phyloP scores from a whole-genome alignment of 2,329 filamentous ascomycete genomes.

The Fusarium sp. region DNA sequence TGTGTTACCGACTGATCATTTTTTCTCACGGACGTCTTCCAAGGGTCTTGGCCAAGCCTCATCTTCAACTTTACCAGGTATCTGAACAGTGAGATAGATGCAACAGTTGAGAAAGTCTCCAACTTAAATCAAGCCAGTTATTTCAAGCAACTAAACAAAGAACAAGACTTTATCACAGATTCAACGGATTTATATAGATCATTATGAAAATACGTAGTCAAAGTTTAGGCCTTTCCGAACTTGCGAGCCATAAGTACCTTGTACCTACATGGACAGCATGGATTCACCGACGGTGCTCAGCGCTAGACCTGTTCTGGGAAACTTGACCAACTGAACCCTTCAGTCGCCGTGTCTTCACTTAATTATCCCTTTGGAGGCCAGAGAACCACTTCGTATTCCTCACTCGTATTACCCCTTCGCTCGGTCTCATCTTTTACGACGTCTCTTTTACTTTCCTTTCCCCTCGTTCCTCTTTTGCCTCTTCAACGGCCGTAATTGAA shows the following conservation, averaged over 20 bases:
- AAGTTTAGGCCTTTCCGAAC: background rate
- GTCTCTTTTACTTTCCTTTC: constrained; percentile 16
- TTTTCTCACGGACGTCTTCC: background rate
- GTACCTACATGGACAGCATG: background rate
- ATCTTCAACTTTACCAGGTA: background rate
- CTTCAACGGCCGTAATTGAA: background rate
- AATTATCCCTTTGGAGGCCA: constrained; percentile 40
- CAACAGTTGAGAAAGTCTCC: too few species aligned
- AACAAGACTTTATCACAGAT: too few species aligned
- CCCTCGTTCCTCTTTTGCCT: constrained; percentile 4
- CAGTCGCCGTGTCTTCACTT: constrained; percentile 39
- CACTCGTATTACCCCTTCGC: constrained; percentile 35
- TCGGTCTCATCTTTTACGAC: constrained; percentile 26
- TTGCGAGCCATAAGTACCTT: background rate
- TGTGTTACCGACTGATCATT: background rate
- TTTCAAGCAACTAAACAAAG: background rate
- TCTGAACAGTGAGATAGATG: background rate
- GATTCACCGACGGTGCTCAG: constrained; percentile 21
- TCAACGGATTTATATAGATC: background rate
- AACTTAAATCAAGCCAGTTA: background rate
- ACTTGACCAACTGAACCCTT: constrained; percentile 40
- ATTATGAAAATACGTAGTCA: background rate
- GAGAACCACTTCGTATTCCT: constrained; percentile 42
- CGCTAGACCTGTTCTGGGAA: constrained; percentile 34
- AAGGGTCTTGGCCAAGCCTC: background rate